Evolutionary conservation across 257 asterid species (phyloP).

Genomic region (Nyctanthes arbortristis): DNA sequence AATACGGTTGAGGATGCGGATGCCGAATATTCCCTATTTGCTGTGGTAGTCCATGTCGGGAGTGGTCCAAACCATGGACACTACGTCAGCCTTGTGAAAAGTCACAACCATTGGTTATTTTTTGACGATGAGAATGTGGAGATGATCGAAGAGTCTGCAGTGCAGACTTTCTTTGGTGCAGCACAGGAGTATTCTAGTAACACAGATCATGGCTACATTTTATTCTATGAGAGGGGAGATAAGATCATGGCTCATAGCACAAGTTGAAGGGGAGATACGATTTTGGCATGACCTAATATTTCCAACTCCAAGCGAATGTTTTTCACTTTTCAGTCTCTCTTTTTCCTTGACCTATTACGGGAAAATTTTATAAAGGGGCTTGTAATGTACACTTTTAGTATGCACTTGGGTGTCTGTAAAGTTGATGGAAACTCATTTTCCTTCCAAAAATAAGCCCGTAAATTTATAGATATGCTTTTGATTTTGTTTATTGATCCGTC

Average conservation of each 20-base stretch:
- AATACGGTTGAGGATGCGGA: constrained; percentile 85
- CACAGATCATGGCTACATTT: constrained; percentile 84
- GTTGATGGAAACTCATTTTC: constrained; percentile 24
- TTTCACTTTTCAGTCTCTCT: constrained; percentile 8
- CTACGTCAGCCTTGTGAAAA: constrained; percentile 85
- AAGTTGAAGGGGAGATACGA: constrained; percentile 36
- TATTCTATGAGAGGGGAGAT: constrained; percentile 63
- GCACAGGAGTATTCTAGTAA: constrained; percentile 83
- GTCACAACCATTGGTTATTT: constrained; percentile 87
- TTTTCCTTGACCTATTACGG: constrained; percentile 28
- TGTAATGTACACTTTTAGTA: constrained; percentile 28
- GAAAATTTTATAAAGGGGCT: constrained; percentile 16
- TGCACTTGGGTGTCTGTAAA: constrained; percentile 29
- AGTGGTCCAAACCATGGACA: constrained; percentile 96
- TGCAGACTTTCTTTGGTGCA: constrained; percentile 86
- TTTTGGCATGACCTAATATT: constrained; percentile 18
- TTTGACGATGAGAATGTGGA: constrained; percentile 87
- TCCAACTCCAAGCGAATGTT: constrained; percentile 34
- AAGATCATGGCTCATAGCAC: constrained; percentile 39
- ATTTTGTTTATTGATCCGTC: constrained; percentile 19
- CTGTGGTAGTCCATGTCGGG: constrained; percentile 84
- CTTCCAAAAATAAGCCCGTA: constrained; percentile 22
- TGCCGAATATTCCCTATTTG: constrained; percentile 72
- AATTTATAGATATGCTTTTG: constrained; percentile 15
- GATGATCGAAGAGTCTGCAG: constrained; percentile 83